Evolutionary conservation across 192 early-diverging fungal species (phyloP).

Genomic region (Haplosporangium gracile): DNA sequence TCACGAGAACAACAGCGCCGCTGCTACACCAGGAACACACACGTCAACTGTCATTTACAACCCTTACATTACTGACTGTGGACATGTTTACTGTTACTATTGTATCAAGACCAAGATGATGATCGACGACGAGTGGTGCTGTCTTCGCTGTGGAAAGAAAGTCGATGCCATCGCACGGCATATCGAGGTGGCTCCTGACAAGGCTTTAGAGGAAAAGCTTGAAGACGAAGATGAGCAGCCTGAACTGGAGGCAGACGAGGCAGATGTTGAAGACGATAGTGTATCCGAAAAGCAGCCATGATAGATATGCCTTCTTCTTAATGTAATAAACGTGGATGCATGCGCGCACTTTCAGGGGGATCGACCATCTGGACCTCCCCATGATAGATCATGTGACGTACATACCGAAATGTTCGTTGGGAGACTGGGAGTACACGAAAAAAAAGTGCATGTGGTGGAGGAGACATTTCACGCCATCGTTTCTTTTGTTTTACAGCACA

Average conservation of each 20-base stretch:
- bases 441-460: background rate
- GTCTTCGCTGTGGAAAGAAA: slow-evolving; percentile 81
- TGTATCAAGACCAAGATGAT: slow-evolving; percentile 86
- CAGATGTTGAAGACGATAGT: background rate
- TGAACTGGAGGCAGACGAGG: slow-evolving; percentile 16
- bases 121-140: slow-evolving; percentile 80
- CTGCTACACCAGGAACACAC: slow-evolving; percentile 47
- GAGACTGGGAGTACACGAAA: background rate
- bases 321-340: background rate
- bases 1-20: slow-evolving; percentile 61
- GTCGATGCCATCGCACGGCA: slow-evolving; percentile 70
- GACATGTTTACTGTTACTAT: slow-evolving; percentile 92
- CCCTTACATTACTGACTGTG: slow-evolving; percentile 87
- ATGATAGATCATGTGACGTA: background rate
- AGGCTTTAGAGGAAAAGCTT: slow-evolving; percentile 51
- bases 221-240: slow-evolving; percentile 19
- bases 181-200: slow-evolving; percentile 58
- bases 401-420: background rate
- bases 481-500: background rate
- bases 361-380: background rate
- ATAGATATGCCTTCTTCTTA: background rate
- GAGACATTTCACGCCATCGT: background rate
- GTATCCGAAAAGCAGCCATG: background rate
- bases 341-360: background rate
- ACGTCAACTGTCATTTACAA: slow-evolving; percentile 63